Conservation (phyloP, 805 yeast genomes). For the Candida palmyrensis region DNA sequence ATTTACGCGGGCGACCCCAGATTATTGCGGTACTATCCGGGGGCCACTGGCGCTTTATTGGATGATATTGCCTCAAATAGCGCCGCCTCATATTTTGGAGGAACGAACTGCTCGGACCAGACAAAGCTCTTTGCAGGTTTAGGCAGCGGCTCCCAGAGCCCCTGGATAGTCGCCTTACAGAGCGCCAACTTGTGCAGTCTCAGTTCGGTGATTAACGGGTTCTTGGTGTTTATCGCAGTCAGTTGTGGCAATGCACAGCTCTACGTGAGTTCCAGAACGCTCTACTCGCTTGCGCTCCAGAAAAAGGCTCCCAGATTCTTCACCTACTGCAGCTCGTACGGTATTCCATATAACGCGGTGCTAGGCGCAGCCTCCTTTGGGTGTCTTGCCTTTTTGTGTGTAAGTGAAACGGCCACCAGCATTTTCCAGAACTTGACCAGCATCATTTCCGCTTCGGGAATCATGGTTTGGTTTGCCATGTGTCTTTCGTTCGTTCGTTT, state of each 20-base stretch:
- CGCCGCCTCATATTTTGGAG: slow-evolving; percentile 33
- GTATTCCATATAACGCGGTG: slow-evolving; percentile 73
- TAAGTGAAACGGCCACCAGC: slow-evolving; percentile 49
- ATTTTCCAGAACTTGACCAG: slow-evolving; percentile 66
- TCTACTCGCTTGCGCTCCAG: slow-evolving; percentile 40
- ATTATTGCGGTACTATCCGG: slow-evolving; percentile 49
- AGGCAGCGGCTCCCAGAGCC: slow-evolving; percentile 40
- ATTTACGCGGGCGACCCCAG: slow-evolving; percentile 77
- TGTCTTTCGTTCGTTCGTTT: slow-evolving; percentile 61
- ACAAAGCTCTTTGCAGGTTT: slow-evolving; percentile 25
- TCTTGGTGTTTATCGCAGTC: slow-evolving; percentile 42
- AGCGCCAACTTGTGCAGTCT: slow-evolving; percentile 32
- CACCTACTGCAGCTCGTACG: slow-evolving; percentile 53
- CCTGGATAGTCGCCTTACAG: slow-evolving; percentile 42
- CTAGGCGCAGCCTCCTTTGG: slow-evolving; percentile 59
- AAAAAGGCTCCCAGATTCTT: slow-evolving; percentile 60
- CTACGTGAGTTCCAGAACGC: slow-evolving; percentile 38
- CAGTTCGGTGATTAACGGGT: slow-evolving; percentile 37
- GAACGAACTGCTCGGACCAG: slow-evolving; percentile 22
- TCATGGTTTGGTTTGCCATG: slow-evolving; percentile 77
- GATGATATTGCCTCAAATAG: slow-evolving; percentile 16
- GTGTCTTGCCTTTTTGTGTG: slow-evolving; percentile 54
- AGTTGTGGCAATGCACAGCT: slow-evolving; percentile 43
- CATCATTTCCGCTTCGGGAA: slow-evolving; percentile 68
- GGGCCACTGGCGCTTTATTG: slow-evolving; percentile 23